Conservation (phyloP, 179 eudicot genomes). For the Camellia oleifera region DNA sequence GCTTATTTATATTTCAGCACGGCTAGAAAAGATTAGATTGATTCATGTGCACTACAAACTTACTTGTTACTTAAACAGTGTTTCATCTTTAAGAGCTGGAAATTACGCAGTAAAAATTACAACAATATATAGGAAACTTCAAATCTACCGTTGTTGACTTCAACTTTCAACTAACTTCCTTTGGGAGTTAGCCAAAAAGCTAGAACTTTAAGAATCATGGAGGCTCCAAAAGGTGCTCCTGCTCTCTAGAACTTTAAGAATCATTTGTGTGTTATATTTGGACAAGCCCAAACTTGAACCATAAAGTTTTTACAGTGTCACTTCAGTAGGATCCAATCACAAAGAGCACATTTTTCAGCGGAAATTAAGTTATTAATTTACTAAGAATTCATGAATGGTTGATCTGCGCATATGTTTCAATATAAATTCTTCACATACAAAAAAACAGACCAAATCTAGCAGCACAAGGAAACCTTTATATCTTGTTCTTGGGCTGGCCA, state of each 20-base stretch:
- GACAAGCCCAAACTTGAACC: neutral
- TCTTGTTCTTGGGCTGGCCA: neutral
- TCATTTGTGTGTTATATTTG: neutral
- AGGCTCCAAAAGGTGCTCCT: too few relatives aligned
- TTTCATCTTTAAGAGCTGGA: neutral
- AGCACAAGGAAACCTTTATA: neutral
- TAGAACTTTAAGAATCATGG: neutral
- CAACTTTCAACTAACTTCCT: neutral
- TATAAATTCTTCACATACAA: neutral
- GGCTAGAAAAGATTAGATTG: neutral
- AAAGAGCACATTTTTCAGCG: neutral
- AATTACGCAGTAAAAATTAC: neutral
- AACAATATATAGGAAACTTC: neutral
- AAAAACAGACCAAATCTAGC: neutral
- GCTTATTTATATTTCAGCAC: neutral
- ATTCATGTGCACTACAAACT: neutral
- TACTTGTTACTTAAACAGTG: too few relatives aligned
- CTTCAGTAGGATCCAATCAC: neutral
- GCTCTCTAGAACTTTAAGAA: neutral
- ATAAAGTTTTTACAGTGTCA: neutral
- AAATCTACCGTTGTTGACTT: neutral
- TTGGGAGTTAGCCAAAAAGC: neutral
- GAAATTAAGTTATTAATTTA: too few relatives aligned
- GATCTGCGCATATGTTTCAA: neutral
- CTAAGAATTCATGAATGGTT: neutral